Percentiles rank a stretch among this genome's conserved stretches.
Conservation (phyloP, 2,329 filamentous ascomycete genomes). For the Onygena corvina region DNA sequence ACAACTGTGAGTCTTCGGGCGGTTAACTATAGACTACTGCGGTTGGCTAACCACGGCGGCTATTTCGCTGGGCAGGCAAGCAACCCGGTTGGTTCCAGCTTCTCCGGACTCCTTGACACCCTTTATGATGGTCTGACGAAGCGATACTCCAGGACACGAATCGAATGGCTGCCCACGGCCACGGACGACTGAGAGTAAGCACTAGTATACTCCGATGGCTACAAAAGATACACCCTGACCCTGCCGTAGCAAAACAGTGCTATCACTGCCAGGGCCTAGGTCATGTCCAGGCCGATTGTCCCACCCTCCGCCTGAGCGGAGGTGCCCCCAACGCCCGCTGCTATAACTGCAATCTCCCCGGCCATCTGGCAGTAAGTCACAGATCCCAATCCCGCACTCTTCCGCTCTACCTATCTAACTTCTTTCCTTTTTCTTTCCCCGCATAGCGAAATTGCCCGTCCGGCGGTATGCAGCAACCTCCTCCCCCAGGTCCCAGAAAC, state of each 20-base stretch:
- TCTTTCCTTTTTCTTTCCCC: background rate
- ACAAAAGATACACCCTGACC: background rate
- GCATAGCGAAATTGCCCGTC: constrained; percentile 16
- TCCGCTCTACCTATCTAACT: background rate
- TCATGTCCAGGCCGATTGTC: constrained; percentile 97
- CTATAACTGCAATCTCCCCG: constrained; percentile 90
- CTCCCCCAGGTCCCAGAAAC: constrained; percentile 49
- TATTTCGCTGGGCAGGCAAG: constrained; percentile 26
- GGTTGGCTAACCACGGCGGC: background rate
- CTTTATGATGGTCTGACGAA: background rate
- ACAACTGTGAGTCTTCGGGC: constrained; percentile 68
- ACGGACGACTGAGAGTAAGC: constrained; percentile 77
- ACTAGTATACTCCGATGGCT: constrained; percentile 11
- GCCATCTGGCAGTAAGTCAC: constrained; percentile 70
- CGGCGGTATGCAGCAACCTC: constrained; percentile 44
- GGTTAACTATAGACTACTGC: constrained; percentile 3
- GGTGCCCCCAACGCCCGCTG: constrained; percentile 70
- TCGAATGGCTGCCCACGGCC: constrained; percentile 95
- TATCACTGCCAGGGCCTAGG: constrained; percentile 98
- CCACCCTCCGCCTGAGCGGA: constrained; percentile 82
- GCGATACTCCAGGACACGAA: constrained; percentile 61
- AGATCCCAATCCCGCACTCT: background rate
- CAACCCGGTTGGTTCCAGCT: constrained; percentile 31
- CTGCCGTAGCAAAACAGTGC: constrained; percentile 74
- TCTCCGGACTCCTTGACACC: background rate